phyloP scores from a whole-genome alignment of 345 rosid genomes.

The Eucalyptus brandiana region DNA sequence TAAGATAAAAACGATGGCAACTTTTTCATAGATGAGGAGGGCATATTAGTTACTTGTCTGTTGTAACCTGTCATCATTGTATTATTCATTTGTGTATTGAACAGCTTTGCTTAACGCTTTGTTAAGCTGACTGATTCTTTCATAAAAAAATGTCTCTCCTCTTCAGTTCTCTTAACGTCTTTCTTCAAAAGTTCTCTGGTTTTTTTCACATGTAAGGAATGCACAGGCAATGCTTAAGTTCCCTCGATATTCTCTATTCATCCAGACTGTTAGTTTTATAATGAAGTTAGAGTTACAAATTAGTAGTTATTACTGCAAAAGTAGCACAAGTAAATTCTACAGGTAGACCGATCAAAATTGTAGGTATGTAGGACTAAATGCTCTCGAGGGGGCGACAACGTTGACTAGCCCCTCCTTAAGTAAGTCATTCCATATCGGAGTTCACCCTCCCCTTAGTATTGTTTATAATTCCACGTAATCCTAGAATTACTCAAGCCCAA shows the following conservation, averaged over 20 bases:
- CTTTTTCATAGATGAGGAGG: not conserved
- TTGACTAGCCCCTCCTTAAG: not conserved
- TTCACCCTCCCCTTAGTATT: not conserved
- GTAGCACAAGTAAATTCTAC: not conserved
- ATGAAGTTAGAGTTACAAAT: rapidly evolving
- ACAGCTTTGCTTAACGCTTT: not conserved
- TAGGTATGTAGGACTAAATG: not conserved
- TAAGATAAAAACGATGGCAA: not conserved
- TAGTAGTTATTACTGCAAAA: not conserved
- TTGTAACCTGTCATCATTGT: not conserved
- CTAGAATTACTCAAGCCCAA: not conserved
- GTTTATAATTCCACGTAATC: not conserved
- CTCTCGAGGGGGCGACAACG: not conserved
- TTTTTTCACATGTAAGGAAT: not conserved
- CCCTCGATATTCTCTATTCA: not conserved
- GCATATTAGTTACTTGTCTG: not conserved
- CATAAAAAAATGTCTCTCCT: not conserved
- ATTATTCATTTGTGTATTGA: not conserved
- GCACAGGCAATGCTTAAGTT: not conserved
- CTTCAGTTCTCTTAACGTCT: not conserved
- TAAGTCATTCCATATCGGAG: rapidly evolving
- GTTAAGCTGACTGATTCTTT: not conserved
- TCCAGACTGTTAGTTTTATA: not conserved
- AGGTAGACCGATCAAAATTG: not conserved
- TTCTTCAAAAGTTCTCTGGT: not conserved